Conservation (phyloP, 2,329 filamentous ascomycete species). For the Sporothrix phasma region DNA sequence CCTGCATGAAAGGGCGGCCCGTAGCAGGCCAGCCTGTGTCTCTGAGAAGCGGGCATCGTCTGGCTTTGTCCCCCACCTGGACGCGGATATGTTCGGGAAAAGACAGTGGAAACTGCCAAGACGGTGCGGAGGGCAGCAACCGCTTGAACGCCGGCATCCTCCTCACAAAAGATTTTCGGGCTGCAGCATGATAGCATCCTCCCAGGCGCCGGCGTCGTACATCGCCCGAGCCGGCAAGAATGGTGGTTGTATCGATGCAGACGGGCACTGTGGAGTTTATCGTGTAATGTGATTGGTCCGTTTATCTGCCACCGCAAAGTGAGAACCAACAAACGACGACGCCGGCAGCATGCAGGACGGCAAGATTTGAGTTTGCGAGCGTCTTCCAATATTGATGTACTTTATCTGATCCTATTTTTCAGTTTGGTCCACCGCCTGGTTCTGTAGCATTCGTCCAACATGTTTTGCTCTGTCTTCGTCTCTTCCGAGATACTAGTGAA, state of each 20-base stretch:
- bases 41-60: not conserved
- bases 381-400: not conserved
- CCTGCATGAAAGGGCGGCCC: not conserved
- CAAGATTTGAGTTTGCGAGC: not conserved
- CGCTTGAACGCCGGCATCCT: not conserved
- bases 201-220: not conserved
- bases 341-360: not conserved
- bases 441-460: not conserved
- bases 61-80: not conserved
- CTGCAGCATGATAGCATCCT: not conserved
- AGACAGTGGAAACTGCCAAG: too few species aligned
- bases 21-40: not conserved
- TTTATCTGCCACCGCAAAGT: not conserved
- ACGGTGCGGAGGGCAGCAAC: not conserved
- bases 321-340: not conserved
- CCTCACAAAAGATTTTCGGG: not conserved
- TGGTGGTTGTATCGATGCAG: not conserved
- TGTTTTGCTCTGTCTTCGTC: not conserved
- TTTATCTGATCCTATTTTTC: not conserved
- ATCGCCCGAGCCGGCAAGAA: not conserved
- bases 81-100: too few species aligned
- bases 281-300: slow-evolving; percentile 8
- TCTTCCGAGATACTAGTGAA: not conserved
- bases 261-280: not conserved
- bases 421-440: too few species aligned